These are phyloP conservation scores for Trametes villosa DNA, from an alignment of 768 basidiomycete genomes.

Conservation along the genomic window DNA sequence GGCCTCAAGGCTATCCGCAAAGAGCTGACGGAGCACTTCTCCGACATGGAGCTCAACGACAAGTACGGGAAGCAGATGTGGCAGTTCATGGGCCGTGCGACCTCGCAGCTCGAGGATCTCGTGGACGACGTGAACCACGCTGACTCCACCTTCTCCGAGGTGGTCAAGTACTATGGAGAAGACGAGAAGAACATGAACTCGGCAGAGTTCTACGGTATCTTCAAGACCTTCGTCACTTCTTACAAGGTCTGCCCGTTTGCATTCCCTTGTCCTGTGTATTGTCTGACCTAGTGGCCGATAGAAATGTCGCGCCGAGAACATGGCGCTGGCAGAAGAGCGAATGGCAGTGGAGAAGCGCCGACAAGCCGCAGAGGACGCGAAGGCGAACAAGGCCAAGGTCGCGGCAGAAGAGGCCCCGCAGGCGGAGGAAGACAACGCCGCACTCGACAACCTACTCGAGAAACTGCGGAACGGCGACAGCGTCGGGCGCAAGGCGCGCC, in stretches of 20 bases:
- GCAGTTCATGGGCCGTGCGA: constrained; percentile 80
- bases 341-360: constrained; percentile 69
- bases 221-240: constrained; percentile 95
- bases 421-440: constrained; percentile 56
- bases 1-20: constrained; percentile 80
- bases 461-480: constrained; percentile 73
- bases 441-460: constrained; percentile 73
- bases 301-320: constrained; percentile 90
- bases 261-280: too few species aligned
- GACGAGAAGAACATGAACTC: constrained; percentile 87
- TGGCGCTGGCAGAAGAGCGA: constrained; percentile 72
- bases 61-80: constrained; percentile 92
- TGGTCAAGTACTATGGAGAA: constrained; percentile 91
- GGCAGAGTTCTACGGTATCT: constrained; percentile 93
- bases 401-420: constrained; percentile 41
- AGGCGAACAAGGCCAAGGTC: constrained; percentile 56
- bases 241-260: constrained; percentile 64
- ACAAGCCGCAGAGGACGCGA: constrained; percentile 66
- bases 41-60: constrained; percentile 71
- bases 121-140: constrained; percentile 87
- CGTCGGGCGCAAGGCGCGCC: constrained; percentile 58
- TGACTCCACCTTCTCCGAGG: constrained; percentile 81
- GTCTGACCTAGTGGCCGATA: constrained; percentile 33
- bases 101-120: constrained; percentile 77
- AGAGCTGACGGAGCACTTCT: constrained; percentile 81